Evolutionary conservation across 768 basidiomycete species (phyloP).

Genomic region (Melanogaster broomeanus): DNA sequence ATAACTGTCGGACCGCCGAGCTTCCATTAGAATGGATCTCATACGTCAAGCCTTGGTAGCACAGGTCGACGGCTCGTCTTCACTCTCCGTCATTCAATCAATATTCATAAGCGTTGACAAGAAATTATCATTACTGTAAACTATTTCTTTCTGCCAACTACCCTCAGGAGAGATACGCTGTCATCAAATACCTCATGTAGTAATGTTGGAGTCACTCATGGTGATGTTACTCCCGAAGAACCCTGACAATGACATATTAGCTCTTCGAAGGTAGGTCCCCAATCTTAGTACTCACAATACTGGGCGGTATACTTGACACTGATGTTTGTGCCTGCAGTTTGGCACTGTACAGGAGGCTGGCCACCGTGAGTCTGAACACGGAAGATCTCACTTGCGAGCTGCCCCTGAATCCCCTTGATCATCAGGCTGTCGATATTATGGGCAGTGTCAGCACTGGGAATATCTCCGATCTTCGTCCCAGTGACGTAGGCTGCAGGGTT

Average conservation of each 20-base stretch:
- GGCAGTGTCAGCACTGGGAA: conserved; percentile 43
- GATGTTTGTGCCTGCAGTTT: conserved; percentile 41
- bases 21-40: conserved; percentile 8
- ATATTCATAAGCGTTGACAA: neutral
- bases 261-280: neutral
- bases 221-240: conserved; percentile 3
- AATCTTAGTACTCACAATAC: conserved; percentile 45
- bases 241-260: neutral
- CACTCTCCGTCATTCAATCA: neutral
- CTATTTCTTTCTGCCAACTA: too few relatives aligned
- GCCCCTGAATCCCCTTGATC: conserved; percentile 47
- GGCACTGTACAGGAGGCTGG: conserved; percentile 53
- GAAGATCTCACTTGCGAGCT: conserved; percentile 51
- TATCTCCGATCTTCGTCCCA: conserved; percentile 41
- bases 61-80: neutral
- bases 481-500: conserved; percentile 49
- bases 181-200: neutral
- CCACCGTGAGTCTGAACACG: conserved; percentile 55
- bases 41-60: neutral
- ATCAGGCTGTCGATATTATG: conserved; percentile 58
- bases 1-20: conserved; percentile 28
- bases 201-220: neutral
- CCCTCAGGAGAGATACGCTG: neutral
- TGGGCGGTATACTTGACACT: conserved; percentile 52
- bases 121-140: neutral